These are phyloP conservation scores for Sequoia sempervirens DNA, from an alignment of 75 land plant genomes.

Conservation along the genomic window DNA sequence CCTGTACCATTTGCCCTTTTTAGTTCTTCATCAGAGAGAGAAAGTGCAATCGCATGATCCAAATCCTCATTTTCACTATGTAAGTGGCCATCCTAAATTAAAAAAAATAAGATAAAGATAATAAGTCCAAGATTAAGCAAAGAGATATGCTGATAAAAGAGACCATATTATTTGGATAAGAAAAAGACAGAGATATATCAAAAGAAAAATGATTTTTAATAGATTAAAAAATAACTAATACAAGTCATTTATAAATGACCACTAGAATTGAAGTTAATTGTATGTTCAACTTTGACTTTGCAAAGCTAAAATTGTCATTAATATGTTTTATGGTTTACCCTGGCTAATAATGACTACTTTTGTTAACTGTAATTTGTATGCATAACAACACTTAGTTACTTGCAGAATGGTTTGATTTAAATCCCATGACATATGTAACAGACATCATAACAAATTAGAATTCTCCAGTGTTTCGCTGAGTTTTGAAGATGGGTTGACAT, in stretches of 20 bases:
- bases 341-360: background rate
- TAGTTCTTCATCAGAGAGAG: slow-evolving; percentile 52
- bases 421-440: background rate
- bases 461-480: background rate
- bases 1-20: slow-evolving; percentile 26
- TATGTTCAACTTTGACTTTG: background rate
- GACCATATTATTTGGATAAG: background rate
- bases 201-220: background rate
- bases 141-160: background rate
- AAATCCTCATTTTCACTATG: slow-evolving; percentile 59
- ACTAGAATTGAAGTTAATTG: background rate
- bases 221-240: background rate
- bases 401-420: background rate
- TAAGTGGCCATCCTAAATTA: slow-evolving; percentile 26
- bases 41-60: slow-evolving; percentile 68
- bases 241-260: background rate
- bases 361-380: background rate
- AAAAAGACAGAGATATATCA: background rate
- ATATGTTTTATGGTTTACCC: background rate
- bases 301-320: background rate
- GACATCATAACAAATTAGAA: background rate
- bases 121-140: background rate
- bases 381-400: background rate
- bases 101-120: background rate
- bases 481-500: too few relatives aligned